Evolutionary conservation across 306 rosid genomes (phyloP).

Genomic region (Vigna nakashimae): DNA sequence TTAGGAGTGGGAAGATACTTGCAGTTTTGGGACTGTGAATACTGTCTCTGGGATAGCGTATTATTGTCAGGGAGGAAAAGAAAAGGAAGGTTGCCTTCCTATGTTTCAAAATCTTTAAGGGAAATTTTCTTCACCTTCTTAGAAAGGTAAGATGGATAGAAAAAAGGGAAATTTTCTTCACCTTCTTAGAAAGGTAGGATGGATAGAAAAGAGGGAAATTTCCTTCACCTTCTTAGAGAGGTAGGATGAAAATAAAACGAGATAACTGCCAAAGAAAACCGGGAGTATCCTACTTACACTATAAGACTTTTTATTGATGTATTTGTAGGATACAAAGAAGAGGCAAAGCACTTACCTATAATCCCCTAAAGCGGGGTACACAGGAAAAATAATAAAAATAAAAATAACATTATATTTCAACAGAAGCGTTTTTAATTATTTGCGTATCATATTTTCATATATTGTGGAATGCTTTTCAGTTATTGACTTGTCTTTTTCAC

Average conservation of each 20-base stretch:
- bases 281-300: no score
- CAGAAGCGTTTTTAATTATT: no score
- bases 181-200: neutral
- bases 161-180: neutral
- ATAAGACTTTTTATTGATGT: no score
- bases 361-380: no score
- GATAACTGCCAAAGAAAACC: no score
- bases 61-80: neutral
- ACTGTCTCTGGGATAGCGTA: neutral
- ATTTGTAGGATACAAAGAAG: no score
- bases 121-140: neutral
- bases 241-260: neutral
- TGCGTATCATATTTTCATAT: no score
- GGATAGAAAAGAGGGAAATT: neutral
- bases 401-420: no score
- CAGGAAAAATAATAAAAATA: no score
- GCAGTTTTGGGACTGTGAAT: neutral
- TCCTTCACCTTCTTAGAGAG: neutral
- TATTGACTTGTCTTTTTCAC: no score
- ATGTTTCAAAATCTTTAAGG: neutral
- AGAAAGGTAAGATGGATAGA: neutral
- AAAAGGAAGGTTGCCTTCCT: slow-evolving; percentile 2
- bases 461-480: no score
- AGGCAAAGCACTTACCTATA: no score
- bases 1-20: neutral